phyloP scores from a whole-genome alignment of 495 filamentous ascomycete genomes.

The Recurvomyces mirabilis region DNA sequence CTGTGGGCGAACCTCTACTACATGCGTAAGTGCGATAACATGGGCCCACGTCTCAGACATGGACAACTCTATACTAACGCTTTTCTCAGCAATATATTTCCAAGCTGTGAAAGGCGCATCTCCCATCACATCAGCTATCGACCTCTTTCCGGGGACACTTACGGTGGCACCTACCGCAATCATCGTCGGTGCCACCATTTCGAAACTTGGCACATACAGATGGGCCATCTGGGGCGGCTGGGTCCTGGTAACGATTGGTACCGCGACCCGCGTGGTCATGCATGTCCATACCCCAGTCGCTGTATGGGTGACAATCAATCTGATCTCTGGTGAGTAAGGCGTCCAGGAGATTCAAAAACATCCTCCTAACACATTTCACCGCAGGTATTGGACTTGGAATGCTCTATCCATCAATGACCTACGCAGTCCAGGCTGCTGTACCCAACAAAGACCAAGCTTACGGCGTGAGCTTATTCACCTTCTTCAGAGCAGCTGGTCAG shows the following conservation, averaged over 20 bases:
- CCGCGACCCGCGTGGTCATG: slow-evolving; percentile 38
- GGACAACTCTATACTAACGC: no score
- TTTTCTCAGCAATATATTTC: slow-evolving; percentile 60
- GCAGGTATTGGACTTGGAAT: slow-evolving; percentile 41
- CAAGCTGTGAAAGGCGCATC: slow-evolving; percentile 45
- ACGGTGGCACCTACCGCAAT: slow-evolving; percentile 41
- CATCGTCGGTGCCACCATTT: slow-evolving; percentile 36
- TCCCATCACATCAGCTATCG: slow-evolving; percentile 35
- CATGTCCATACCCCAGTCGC: slow-evolving; percentile 33
- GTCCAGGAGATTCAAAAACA: no score
- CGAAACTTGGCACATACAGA: slow-evolving; percentile 36
- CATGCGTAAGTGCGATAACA: no score
- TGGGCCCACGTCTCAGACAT: no score
- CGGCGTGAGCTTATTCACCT: slow-evolving; percentile 47
- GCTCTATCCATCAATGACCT: slow-evolving; percentile 39
- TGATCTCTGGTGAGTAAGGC: slow-evolving; percentile 36
- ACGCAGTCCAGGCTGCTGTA: slow-evolving; percentile 42
- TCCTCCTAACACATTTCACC: no score
- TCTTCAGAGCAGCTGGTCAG: slow-evolving; percentile 51
- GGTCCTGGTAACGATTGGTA: slow-evolving; percentile 37
- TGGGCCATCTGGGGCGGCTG: slow-evolving; percentile 46
- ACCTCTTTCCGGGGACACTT: slow-evolving; percentile 47
- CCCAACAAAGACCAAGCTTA: slow-evolving; percentile 34
- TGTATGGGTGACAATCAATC: slow-evolving; percentile 39
- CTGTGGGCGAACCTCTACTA: slow-evolving; percentile 49